A percentile compares a stretch with the other conserved stretches of the same genome.
These are phyloP conservation scores for Ophiosphaerella herpotricha DNA, from an alignment of 2,329 filamentous ascomycete species.

Conservation along the genomic window DNA sequence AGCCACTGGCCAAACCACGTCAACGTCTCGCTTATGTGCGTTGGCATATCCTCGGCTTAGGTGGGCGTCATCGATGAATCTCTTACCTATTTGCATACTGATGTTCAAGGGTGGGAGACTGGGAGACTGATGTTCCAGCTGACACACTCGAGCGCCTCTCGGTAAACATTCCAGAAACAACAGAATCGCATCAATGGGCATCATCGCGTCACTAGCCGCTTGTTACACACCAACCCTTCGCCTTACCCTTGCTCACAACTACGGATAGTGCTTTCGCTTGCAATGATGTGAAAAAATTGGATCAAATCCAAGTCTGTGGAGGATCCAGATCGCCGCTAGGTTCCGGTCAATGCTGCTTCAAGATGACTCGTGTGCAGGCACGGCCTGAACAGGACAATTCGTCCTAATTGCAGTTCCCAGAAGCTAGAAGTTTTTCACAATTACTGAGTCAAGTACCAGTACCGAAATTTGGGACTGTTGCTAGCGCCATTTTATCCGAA, in stretches of 20 bases:
- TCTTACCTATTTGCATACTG: neutral
- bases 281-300: too few relatives aligned
- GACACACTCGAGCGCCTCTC: conserved; percentile 1
- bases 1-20: too few relatives aligned
- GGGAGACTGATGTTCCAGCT: neutral
- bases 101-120: neutral
- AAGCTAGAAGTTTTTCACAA: neutral
- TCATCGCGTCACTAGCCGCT: conserved; percentile 15
- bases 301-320: neutral
- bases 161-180: conserved; percentile 11
- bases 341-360: neutral
- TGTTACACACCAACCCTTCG: neutral
- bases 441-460: neutral
- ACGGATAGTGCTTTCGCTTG: neutral
- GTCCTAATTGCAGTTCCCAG: neutral
- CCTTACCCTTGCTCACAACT: neutral
- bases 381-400: neutral
- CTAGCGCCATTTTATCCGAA: neutral
- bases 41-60: neutral
- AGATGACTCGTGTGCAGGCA: neutral
- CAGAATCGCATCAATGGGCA: conserved; percentile 13
- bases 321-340: neutral
- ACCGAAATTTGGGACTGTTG: neutral
- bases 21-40: neutral
- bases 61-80: neutral